These are phyloP conservation scores for Candida tetrigidarum DNA, from an alignment of 1,139 yeast genomes.

Conservation along the genomic window DNA sequence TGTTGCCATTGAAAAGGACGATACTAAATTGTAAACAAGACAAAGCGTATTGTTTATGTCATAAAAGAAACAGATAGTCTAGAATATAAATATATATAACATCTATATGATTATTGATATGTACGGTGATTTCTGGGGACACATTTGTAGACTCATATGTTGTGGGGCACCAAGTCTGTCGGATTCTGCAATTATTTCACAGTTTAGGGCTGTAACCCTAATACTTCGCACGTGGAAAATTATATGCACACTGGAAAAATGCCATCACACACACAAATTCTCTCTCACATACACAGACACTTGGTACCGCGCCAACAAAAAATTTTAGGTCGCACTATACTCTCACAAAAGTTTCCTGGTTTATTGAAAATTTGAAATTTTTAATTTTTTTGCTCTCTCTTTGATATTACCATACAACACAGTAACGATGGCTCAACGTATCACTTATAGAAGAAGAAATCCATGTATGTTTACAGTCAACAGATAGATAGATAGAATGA, in stretches of 20 bases:
- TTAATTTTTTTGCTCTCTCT: slow-evolving; percentile 16
- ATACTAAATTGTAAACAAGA: slow-evolving; percentile 36
- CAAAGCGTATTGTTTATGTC: neutral
- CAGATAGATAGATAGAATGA: neutral
- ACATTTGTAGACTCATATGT: too few species aligned
- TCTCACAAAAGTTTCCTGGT: slow-evolving; percentile 7
- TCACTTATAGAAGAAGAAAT: slow-evolving; percentile 57
- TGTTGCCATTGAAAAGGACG: slow-evolving; percentile 68
- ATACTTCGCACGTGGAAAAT: neutral
- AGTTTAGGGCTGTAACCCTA: slow-evolving; percentile 10
- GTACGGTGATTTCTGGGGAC: too few species aligned
- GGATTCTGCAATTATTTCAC: neutral
- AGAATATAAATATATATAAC: neutral
- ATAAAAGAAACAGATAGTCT: neutral
- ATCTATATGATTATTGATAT: neutral
- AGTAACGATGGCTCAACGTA: slow-evolving; percentile 52
- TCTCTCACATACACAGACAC: neutral
- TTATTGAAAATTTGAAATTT: slow-evolving; percentile 16
- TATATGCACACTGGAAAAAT: slow-evolving; percentile 12
- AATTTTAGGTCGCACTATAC: slow-evolving; percentile 2
- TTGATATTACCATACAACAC: slow-evolving; percentile 14
- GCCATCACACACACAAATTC: neutral
- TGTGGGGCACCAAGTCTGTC: too few species aligned
- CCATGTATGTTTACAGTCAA: slow-evolving; percentile 42
- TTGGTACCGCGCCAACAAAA: neutral